phyloP scores from a whole-genome alignment of 768 basidiomycete genomes.

The Leccinum imitatum region DNA sequence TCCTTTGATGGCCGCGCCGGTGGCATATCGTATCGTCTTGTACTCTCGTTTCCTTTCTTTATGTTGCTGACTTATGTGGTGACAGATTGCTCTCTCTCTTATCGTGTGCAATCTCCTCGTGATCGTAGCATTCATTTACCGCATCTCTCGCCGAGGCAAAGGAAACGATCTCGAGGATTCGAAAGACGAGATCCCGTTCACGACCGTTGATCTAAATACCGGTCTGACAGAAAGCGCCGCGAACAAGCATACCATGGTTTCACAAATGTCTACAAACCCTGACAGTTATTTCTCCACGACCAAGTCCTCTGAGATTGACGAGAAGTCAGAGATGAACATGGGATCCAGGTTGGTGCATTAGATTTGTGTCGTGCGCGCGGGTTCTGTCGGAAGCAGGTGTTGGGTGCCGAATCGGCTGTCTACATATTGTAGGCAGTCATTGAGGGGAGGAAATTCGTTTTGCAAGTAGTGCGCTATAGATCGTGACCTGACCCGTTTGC shows the following conservation, averaged over 20 bases:
- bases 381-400: neutral
- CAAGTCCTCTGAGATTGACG: neutral
- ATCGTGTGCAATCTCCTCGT: conserved; percentile 30
- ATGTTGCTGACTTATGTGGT: neutral
- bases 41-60: too few relatives aligned
- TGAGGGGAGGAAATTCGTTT: neutral
- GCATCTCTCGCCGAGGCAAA: conserved; percentile 7
- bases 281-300: neutral
- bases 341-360: neutral
- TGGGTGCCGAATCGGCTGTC: neutral
- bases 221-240: neutral
- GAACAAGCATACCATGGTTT: neutral
- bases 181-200: conserved; percentile 7
- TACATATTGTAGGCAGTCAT: neutral
- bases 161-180: conserved; percentile 4
- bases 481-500: neutral
- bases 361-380: neutral
- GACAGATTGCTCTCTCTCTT: conserved; percentile 23
- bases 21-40: neutral
- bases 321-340: neutral
- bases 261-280: neutral
- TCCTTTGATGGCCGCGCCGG: neutral
- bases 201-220: conserved; percentile 16
- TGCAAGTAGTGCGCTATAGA: neutral
- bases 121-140: conserved; percentile 23